Base-by-base conservation (phyloP, 2,329 filamentous ascomycete species). In the Paramyrothecium roridum region DNA sequence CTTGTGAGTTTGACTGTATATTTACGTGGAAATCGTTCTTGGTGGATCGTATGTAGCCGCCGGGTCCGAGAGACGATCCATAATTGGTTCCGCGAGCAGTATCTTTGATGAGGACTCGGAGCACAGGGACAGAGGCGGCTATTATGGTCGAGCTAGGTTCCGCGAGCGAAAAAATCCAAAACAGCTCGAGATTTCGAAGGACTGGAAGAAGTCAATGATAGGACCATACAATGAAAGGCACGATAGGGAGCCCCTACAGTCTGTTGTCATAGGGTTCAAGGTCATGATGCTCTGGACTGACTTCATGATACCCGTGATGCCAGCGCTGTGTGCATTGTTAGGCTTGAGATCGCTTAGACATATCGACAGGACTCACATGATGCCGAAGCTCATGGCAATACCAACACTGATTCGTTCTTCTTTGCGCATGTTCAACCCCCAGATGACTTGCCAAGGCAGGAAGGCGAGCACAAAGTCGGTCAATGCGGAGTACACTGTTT, bases 381-480 rank as follows among this genome's bases (percentile, higher is more conserved):
- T 66, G 19, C 69, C 69, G 12, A 72, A 52, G 51, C 70, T 72
- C 70, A 72, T 72, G 8, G 70, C 70, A 11, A 71, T 54, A 20
- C 69, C 68, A 8, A 72, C 66, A 19, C 70, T 70, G 30, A 72
- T 56, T 37, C 65, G 66, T 52, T 72, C 70, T 7, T 68, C 67
- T 4, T 64, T 62, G 6, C 59, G 56, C 67, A 72, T 67, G 0
- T 60, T 57, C 61, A 69, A 66, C 8, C 64, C 59, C 66, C 70
- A 69, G 10, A 72, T 52, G 2, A 72, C 69, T 3, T 62, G 64
- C 69, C 70, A 72, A 1, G 70, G 70, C 1, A 72, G 59, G 17
- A 71, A 57, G 0, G 70, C 69, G 48, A 72, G 40, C 0, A 72
- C 64, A 17, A 72, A 70, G 26, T 72, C 70, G 8, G 72, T 53